These are phyloP conservation scores for Suhomyces tanzawaensis DNA, from an alignment of 805 yeast genomes.

Conservation along the genomic window DNA sequence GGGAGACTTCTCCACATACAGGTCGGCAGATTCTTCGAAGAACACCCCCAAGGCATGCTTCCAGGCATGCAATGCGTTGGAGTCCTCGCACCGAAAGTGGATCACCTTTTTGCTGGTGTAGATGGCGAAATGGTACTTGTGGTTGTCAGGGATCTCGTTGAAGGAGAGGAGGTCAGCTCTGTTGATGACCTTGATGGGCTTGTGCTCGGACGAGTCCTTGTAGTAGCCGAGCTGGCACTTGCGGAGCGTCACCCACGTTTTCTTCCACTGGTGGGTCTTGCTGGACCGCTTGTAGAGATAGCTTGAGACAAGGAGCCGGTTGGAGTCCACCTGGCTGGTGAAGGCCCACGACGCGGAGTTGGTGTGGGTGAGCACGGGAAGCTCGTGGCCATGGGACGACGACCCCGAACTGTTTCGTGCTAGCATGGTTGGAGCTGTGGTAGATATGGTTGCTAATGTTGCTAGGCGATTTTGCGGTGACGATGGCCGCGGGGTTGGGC, in stretches of 20 bases:
- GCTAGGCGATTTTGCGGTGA: too few relatives aligned
- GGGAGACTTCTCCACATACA: too few relatives aligned
- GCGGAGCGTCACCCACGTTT: slow-evolving; percentile 39
- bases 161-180: slow-evolving; percentile 18
- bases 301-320: slow-evolving; percentile 21
- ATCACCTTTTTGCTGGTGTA: slow-evolving; percentile 23
- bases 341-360: too few relatives aligned
- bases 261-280: slow-evolving; percentile 37
- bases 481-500: too few relatives aligned
- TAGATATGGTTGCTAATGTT: too few relatives aligned
- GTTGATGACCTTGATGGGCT: slow-evolving; percentile 33
- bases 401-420: too few relatives aligned
- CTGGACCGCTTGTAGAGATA: slow-evolving; percentile 31
- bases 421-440: too few relatives aligned
- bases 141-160: slow-evolving; percentile 15
- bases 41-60: slow-evolving; percentile 9
- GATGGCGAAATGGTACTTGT: slow-evolving; percentile 19
- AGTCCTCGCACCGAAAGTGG: slow-evolving; percentile 16
- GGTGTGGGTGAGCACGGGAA: too few relatives aligned
- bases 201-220: slow-evolving; percentile 37
- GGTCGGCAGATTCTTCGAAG: slow-evolving; percentile 4
- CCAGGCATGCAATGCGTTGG: slow-evolving; percentile 16
- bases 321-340: slow-evolving; percentile 7
- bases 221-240: slow-evolving; percentile 39
- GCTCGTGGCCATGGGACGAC: too few relatives aligned